Conservation (phyloP, 1,284 basidiomycete genomes). For the Leccinum pachyderme region DNA sequence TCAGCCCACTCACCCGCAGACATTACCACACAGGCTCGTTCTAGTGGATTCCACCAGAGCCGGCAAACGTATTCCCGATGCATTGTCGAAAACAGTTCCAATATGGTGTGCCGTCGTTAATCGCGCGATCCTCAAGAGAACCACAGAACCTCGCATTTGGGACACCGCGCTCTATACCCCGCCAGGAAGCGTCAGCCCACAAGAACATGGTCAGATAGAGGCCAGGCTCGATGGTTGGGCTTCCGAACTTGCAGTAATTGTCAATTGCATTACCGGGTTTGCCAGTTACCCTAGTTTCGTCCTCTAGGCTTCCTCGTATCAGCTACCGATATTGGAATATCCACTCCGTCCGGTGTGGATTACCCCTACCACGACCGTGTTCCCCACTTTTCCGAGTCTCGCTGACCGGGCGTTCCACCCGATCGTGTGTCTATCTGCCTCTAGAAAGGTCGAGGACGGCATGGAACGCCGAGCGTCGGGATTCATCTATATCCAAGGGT, state of each 20-base stretch:
- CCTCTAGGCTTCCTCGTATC: conserved; percentile 51
- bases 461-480: conserved; percentile 57
- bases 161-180: conserved; percentile 63
- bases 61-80: conserved; percentile 94
- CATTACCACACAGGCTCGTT: conserved; percentile 54
- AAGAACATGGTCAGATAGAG: conserved; percentile 77
- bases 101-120: conserved; percentile 97
- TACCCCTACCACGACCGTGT: conserved; percentile 50
- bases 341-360: conserved; percentile 72
- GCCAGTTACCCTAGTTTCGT: not conserved
- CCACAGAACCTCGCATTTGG: conserved; percentile 37
- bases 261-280: not conserved
- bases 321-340: conserved; percentile 43
- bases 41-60: conserved; percentile 92
- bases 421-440: conserved; percentile 77
- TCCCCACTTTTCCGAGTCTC: conserved; percentile 38
- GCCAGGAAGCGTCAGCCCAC: conserved; percentile 57
- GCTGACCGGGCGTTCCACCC: conserved; percentile 48
- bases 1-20: not conserved
- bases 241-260: conserved; percentile 50
- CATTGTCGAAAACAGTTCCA: conserved; percentile 91
- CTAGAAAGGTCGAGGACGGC: conserved; percentile 58
- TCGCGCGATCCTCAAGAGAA: conserved; percentile 50
- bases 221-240: conserved; percentile 65
- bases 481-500: conserved; percentile 84